These are phyloP conservation scores for Sphaerostilbella broomeana DNA, from an alignment of 2,329 filamentous ascomycete genomes.

Conservation along the genomic window DNA sequence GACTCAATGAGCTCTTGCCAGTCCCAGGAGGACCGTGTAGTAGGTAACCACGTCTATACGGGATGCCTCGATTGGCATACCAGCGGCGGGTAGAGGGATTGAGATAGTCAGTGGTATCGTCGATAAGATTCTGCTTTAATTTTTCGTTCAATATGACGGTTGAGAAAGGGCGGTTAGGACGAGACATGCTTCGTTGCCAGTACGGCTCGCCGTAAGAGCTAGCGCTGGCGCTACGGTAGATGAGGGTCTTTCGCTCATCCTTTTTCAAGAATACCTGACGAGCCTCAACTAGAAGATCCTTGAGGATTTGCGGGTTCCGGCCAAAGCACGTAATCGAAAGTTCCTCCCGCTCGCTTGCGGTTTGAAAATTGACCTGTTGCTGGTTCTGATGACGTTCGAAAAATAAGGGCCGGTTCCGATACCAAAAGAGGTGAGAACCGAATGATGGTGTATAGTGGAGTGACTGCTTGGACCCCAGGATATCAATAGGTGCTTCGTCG, in stretches of 20 bases:
- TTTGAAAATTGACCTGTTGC: conserved; percentile 34
- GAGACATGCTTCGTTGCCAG: conserved; percentile 58
- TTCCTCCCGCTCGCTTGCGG: conserved; percentile 49
- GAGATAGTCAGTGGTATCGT: conserved; percentile 58
- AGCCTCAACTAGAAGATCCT: conserved; percentile 55
- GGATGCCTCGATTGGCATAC: conserved; percentile 79
- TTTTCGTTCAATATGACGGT: conserved; percentile 59
- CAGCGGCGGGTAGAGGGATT: conserved; percentile 60
- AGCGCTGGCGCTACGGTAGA: conserved; percentile 51
- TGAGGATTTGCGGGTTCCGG: conserved; percentile 52
- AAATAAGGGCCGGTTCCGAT: conserved; percentile 49
- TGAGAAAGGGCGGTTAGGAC: conserved; percentile 54
- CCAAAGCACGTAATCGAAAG: conserved; percentile 57
- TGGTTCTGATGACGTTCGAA: conserved; percentile 48
- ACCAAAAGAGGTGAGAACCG: conserved; percentile 64
- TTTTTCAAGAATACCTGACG: conserved; percentile 48
- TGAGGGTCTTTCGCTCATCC: conserved; percentile 57
- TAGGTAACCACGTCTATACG: conserved; percentile 77
- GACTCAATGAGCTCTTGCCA: conserved; percentile 66
- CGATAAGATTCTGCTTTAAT: conserved; percentile 52
- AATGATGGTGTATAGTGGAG: conserved; percentile 60
- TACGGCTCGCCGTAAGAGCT: conserved; percentile 36
- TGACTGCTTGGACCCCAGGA: conserved; percentile 36
- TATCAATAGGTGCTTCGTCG: conserved; percentile 27
- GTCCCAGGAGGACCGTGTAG: conserved; percentile 76